Conservation (phyloP, 805 yeast genomes). For the Wickerhamiella hasegawae region DNA sequence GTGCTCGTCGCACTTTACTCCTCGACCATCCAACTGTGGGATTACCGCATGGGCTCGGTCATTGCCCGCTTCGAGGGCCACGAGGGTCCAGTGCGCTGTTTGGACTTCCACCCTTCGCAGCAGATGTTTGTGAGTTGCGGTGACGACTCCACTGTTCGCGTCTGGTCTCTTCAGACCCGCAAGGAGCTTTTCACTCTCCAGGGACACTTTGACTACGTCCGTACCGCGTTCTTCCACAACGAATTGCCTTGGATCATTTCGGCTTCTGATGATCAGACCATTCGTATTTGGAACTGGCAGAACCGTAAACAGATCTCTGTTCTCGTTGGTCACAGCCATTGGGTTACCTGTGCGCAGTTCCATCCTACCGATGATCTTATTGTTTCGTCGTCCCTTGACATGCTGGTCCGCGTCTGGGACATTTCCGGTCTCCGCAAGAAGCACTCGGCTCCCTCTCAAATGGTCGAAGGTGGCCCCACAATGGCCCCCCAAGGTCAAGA, state of each 20-base stretch:
- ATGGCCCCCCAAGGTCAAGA: conserved; percentile 3
- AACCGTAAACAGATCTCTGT: conserved; percentile 94
- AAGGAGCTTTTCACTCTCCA: conserved; percentile 80
- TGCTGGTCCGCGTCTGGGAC: conserved; percentile 99
- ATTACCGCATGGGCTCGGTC: conserved; percentile 96
- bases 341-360: conserved; percentile 95
- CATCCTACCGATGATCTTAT: conserved; percentile 90
- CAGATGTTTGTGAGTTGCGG: conserved; percentile 95
- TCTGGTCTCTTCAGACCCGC: conserved; percentile 87
- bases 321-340: conserved; percentile 94
- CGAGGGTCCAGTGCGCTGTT: conserved; percentile 93
- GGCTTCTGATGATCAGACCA: conserved; percentile 94
- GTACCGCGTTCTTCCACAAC: conserved; percentile 87
- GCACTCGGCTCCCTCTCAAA: conserved; percentile 56
- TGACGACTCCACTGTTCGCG: conserved; percentile 88
- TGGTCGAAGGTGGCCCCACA: conserved; percentile 4
- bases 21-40: conserved; percentile 99
- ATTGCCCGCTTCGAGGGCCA: conserved; percentile 95
- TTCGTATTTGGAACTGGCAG: conserved; percentile 99
- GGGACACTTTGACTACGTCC: conserved; percentile 90
- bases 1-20: conserved; percentile 86
- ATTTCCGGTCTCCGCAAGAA: conserved; percentile 86
- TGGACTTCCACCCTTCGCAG: conserved; percentile 95
- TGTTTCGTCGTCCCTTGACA: conserved; percentile 92
- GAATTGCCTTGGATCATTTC: conserved; percentile 96